A percentile compares a stretch with the other conserved stretches of the same genome.
Evolutionary conservation across 2,329 filamentous ascomycete genomes (phyloP).

Genomic region (Penicillium sclerotigenum): DNA sequence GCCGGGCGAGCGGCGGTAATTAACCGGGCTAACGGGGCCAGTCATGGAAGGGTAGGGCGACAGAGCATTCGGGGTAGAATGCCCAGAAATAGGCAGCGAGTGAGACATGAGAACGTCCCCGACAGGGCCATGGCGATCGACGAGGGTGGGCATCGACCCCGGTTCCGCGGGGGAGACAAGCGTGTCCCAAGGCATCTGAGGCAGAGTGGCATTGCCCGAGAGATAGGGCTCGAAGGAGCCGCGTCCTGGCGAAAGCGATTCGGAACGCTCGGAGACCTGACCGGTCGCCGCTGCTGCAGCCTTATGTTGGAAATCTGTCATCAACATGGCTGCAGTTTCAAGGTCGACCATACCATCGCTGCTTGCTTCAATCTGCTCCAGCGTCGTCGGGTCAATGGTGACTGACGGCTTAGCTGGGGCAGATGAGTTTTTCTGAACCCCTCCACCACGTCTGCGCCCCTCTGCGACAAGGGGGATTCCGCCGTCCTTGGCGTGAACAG

Average conservation of each 20-base stretch:
- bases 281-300: constrained; percentile 65
- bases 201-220: constrained; percentile 73
- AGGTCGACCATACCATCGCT: constrained; percentile 91
- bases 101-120: constrained; percentile 67
- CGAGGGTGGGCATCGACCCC: constrained; percentile 61
- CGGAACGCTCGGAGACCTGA: constrained; percentile 55
- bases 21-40: constrained; percentile 64
- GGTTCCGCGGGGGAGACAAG: constrained; percentile 71
- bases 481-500: constrained; percentile 97
- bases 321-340: constrained; percentile 96
- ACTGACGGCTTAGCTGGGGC: constrained; percentile 71
- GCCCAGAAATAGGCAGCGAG: constrained; percentile 65
- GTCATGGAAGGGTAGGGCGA: constrained; percentile 70
- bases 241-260: constrained; percentile 64
- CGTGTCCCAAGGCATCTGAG: constrained; percentile 87
- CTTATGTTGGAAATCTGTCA: constrained; percentile 97
- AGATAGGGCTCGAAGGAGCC: constrained; percentile 70
- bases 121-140: constrained; percentile 60
- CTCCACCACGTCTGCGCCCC: constrained; percentile 66
- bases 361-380: constrained; percentile 90
- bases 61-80: constrained; percentile 68
- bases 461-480: constrained; percentile 92
- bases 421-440: constrained; percentile 39
- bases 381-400: constrained; percentile 75
- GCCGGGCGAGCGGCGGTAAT: constrained; percentile 68